Percentiles rank a stretch among this genome's conserved stretches.
phyloP scores from a whole-genome alignment of 1,139 yeast species.

The Yamadazyma diddensiae region DNA sequence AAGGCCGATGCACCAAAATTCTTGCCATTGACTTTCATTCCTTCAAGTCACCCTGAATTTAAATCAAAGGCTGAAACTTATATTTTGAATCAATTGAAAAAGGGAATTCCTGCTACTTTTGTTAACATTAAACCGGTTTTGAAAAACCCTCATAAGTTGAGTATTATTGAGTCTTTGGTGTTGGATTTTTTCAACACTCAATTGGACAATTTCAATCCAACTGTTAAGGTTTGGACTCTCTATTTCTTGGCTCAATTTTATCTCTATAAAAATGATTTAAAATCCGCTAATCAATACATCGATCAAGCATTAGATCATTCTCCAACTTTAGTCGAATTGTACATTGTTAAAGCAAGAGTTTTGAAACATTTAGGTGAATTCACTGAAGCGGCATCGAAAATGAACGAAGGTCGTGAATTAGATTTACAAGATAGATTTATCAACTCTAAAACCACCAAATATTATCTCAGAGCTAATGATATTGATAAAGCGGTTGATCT shows the following conservation, averaged over 20 bases:
- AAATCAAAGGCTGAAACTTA: conserved; percentile 47
- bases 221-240: conserved; percentile 68
- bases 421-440: conserved; percentile 91
- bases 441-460: conserved; percentile 85
- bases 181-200: conserved; percentile 38
- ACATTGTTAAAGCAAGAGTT: conserved; percentile 77
- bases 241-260: conserved; percentile 83
- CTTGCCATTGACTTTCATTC: conserved; percentile 72
- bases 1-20: conserved; percentile 76
- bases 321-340: conserved; percentile 80
- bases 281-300: conserved; percentile 52
- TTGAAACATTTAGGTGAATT: conserved; percentile 67
- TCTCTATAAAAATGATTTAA: conserved; percentile 47
- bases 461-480: conserved; percentile 74
- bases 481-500: conserved; percentile 73
- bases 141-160: conserved; percentile 44
- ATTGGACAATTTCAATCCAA: conserved; percentile 40
- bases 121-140: conserved; percentile 82
- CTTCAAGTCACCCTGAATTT: conserved; percentile 50
- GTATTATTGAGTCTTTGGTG: conserved; percentile 54
- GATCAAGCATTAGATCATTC: conserved; percentile 69
- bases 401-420: conserved; percentile 69
- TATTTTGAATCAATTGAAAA: conserved; percentile 56
- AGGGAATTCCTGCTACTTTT: conserved; percentile 91
- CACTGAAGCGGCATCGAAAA: conserved; percentile 55